Conservation (phyloP, 140 eudicot species). For the Bidens hawaiensis region DNA sequence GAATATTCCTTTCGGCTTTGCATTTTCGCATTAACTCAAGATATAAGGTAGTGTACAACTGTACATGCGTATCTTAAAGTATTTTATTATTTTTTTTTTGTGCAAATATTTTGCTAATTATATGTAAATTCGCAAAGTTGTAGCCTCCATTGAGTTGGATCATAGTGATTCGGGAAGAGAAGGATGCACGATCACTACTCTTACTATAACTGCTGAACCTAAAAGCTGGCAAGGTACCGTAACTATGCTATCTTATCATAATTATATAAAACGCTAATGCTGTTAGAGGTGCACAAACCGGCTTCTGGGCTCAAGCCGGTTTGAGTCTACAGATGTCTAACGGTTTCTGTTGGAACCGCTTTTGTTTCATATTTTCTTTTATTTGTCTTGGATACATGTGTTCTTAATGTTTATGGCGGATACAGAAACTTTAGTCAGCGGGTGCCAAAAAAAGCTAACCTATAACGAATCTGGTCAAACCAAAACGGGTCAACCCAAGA, state of each 20-base stretch:
- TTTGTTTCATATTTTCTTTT: no score
- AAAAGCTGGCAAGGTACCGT: constrained; percentile 81
- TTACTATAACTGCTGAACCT: constrained; percentile 95
- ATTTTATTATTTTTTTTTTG: constrained; percentile 7
- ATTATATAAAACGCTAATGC: no score
- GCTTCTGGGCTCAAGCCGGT: background rate
- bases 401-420: no score
- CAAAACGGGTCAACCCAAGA: no score
- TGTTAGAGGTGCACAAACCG: no score
- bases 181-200: constrained; percentile 98
- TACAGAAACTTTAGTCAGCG: no score
- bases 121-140: constrained; percentile 60
- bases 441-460: no score
- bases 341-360: no score
- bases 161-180: constrained; percentile 99
- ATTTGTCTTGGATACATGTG: no score
- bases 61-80: background rate
- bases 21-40: constrained; percentile 95
- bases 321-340: no score
- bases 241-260: background rate
- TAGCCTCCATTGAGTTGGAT: constrained; percentile 90
- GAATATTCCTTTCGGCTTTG: constrained; percentile 94
- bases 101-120: constrained; percentile 15
- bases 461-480: no score
- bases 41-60: constrained; percentile 77